Base-by-base conservation (phyloP, 176 grass and related monocot genomes). In the Canna indica region DNA sequence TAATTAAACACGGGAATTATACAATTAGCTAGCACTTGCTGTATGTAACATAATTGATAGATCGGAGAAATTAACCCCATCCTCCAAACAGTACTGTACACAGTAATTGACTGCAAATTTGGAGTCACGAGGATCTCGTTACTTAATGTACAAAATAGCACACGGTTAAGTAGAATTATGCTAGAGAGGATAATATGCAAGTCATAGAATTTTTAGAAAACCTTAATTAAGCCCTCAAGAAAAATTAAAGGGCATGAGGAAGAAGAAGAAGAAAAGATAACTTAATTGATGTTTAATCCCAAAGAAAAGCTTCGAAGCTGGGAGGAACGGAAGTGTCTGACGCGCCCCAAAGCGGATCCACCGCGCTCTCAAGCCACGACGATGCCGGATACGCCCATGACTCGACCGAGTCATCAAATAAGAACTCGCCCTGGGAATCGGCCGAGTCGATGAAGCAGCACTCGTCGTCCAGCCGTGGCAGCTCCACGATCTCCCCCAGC, bases 401-500 rank as follows among this genome's bases (percentile, higher is more conserved):
- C 2, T 69, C 38, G 9, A 69, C 12, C 25, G 30, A 22, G 66
- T 69, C 66, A 38, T 69, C 39, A 38, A 26, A 69, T 38, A 69
- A 8, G 39, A 69, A 69, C 66, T 69, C 66, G 36, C 66, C 22
- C 3, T 38, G 12, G 66, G 66, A 45, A 14, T 70, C 26, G 42
- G 44, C 68, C 41, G 68, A 32, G 42, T 50, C 68, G 42, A 50
- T 42, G 28, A 70, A 48, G 44, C 41, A 17, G 27, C 68, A 39
- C 63, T 11, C 63, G 33, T 39, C 60, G 9, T 64, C 68, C n/a
- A 70, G 41, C n/a, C 27, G 27, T 27, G 68, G 68, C 68, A 70
- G 45, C 41, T 70, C 44, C 26, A 70, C 68, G 44, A 70, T 70
- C 14, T 70, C 68, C 27, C 36, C 68, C 1, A 70, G 68, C 14